Evolutionary conservation across 768 basidiomycete species (phyloP).

Genomic region (Tephrocybe sp.): DNA sequence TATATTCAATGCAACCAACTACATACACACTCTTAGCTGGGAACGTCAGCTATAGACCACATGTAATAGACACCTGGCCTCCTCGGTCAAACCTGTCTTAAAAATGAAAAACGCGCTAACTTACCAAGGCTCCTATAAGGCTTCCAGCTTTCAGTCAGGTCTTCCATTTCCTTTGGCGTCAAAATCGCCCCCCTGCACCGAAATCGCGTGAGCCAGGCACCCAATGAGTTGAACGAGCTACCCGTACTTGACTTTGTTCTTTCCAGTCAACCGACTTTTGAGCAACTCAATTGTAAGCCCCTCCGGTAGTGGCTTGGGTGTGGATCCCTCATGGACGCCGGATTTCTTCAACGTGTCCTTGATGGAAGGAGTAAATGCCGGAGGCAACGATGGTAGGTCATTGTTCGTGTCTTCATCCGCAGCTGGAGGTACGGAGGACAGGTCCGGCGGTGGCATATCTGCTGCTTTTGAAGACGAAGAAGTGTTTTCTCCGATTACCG

Average conservation of each 20-base stretch:
- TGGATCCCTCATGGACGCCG: slow-evolving; percentile 20
- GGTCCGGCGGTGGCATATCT: slow-evolving; percentile 18
- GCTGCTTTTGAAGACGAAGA: not conserved
- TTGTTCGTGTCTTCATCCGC: slow-evolving; percentile 25
- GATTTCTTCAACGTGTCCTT: slow-evolving; percentile 49
- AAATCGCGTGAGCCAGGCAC: slow-evolving; percentile 11
- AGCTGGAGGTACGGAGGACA: slow-evolving; percentile 35
- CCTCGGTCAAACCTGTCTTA: not conserved
- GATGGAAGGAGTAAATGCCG: slow-evolving; percentile 69
- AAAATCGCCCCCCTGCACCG: slow-evolving; percentile 64
- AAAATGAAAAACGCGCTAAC: slow-evolving; percentile 18
- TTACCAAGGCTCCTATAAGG: slow-evolving; percentile 82
- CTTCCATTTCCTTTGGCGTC: slow-evolving; percentile 81
- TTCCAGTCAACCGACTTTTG: slow-evolving; percentile 61
- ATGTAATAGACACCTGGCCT: slow-evolving; percentile 76
- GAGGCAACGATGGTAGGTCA: slow-evolving; percentile 44
- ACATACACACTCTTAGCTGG: not conserved
- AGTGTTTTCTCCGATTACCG: slow-evolving; percentile 21
- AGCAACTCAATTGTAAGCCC: slow-evolving; percentile 58
- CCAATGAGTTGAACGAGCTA: slow-evolving; percentile 9
- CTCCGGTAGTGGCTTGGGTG: slow-evolving; percentile 47
- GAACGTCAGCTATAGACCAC: slow-evolving; percentile 71
- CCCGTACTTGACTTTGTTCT: slow-evolving; percentile 73
- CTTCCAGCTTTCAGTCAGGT: slow-evolving; percentile 72
- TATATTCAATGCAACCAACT: not conserved